These are phyloP conservation scores for Cercospora sesami DNA, from an alignment of 2,329 filamentous ascomycete genomes.

Conservation along the genomic window DNA sequence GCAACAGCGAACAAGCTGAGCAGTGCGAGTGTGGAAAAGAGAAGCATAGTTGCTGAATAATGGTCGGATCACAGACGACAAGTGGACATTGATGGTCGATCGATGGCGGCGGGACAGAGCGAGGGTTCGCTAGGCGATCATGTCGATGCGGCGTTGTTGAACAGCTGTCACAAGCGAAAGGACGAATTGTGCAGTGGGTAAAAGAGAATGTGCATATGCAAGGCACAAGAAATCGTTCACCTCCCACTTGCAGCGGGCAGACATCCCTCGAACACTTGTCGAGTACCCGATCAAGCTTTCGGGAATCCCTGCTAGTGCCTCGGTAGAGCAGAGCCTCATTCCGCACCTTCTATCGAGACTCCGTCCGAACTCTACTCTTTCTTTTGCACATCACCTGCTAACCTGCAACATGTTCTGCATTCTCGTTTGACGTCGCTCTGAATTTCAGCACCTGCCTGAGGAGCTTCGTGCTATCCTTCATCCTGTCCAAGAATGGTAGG, in stretches of 20 bases:
- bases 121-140: not conserved
- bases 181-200: not conserved
- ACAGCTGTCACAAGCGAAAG: slow-evolving; percentile 3
- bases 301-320: slow-evolving; percentile 9
- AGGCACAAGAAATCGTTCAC: slow-evolving; percentile 6
- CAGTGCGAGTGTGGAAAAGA: slow-evolving; percentile 46
- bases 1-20: slow-evolving; percentile 47
- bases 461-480: not conserved
- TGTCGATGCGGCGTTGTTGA: not conserved
- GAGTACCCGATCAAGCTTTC: slow-evolving; percentile 10
- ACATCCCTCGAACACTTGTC: slow-evolving; percentile 2
- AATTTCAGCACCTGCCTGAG: not conserved
- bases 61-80: slow-evolving; percentile 7
- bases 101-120: not conserved
- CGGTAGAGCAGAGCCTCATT: slow-evolving; percentile 11
- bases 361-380: not conserved
- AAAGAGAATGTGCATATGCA: not conserved
- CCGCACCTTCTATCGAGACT: not conserved
- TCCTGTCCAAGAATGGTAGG: not conserved
- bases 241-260: not conserved
- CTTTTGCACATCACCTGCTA: not conserved
- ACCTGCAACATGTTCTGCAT: not conserved
- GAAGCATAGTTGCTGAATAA: slow-evolving; percentile 40
- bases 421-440: not conserved
- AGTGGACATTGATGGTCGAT: slow-evolving; percentile 21